Base-by-base conservation (phyloP, 2,329 filamentous ascomycete species). In the Xylariales sp. region DNA sequence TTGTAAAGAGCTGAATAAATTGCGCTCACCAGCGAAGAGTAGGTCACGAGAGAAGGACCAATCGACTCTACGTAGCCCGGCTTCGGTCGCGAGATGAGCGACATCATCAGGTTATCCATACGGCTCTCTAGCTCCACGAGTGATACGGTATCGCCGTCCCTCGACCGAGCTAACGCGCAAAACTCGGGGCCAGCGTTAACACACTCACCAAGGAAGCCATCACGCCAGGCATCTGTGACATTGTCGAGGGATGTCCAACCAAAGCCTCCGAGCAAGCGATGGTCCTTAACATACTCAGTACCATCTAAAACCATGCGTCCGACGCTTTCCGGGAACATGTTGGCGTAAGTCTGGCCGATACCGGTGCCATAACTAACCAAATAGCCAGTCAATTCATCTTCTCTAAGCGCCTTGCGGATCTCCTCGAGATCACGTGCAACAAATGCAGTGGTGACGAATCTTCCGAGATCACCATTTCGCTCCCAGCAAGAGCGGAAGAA, bases 361-460 rank as follows among this genome's bases (percentile, higher is more conserved):
- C 81, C 83, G 0, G 84, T 86, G 18, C 85, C 85, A 65, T 86
- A 86, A 67, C 82, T 84, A 39, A 85, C 81, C 16, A 86, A 76
- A 59, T 85, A 85, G 0, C 81, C 83, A 1, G 83, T 85, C 66
- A 86, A 64, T 61, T 84, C 81, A 3, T 82, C 80, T 70, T 86
- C 84, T 5, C 74, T 80, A 0, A 85, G 75, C 0, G 81, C 80
- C 28, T 78, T 80, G 14, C 84, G 80, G 50, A 86, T 85, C 73
- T 83, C 78, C 57, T 86, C 84, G 57, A 86, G 61, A 65, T 86
- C 84, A 3, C 82, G 81, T 5, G 83, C 82, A 9, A 85, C 83
- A 23, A 82, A 80, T 0, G 82, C 79, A 0, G 84, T 86, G 45
- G 79, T 76, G 12, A 86, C 68, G 62, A 85, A 86, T 4, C 83